Conservation (phyloP, 2,329 filamentous ascomycete species). For the Graphilbum ipis-grandicollis region DNA sequence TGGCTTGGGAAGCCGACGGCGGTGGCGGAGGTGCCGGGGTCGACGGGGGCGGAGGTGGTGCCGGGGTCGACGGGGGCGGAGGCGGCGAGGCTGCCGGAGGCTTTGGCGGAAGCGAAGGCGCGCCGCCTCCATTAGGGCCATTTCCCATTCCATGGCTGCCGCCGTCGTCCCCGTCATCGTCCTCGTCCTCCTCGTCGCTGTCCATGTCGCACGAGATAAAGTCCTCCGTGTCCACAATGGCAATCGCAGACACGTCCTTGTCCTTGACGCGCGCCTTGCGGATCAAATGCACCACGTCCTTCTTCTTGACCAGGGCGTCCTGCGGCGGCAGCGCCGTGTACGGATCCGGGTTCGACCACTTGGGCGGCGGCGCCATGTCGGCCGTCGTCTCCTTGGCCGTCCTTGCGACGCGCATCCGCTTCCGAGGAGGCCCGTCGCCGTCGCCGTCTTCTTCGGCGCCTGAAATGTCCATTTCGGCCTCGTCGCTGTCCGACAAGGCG, state of each 20-base stretch:
- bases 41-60: constrained; percentile 1
- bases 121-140: too few species aligned
- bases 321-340: constrained; percentile 76
- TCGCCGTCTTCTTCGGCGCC: constrained; percentile 21
- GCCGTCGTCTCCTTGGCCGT: too few species aligned
- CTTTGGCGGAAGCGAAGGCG: too few species aligned
- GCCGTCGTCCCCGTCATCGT: not conserved
- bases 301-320: constrained; percentile 55
- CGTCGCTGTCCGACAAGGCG: constrained; percentile 44
- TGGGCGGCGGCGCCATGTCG: too few species aligned
- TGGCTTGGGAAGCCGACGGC: not conserved
- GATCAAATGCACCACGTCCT: constrained; percentile 79
- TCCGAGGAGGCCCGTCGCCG: constrained; percentile 9
- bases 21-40: constrained; percentile 1
- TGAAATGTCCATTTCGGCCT: constrained; percentile 48
- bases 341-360: constrained; percentile 92
- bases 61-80: not conserved
- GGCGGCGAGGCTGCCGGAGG: too few species aligned
- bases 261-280: constrained; percentile 63
- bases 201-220: constrained; percentile 78
- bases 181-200: constrained; percentile 19
- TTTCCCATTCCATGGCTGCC: not conserved
- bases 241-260: constrained; percentile 20
- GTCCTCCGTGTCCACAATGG: constrained; percentile 49
- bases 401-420: constrained; percentile 8